Percentiles rank a stretch among this genome's conserved stretches.
Conservation (phyloP, 2,329 filamentous ascomycete species). For the Ophiocordyceps camponoti-saundersi region DNA sequence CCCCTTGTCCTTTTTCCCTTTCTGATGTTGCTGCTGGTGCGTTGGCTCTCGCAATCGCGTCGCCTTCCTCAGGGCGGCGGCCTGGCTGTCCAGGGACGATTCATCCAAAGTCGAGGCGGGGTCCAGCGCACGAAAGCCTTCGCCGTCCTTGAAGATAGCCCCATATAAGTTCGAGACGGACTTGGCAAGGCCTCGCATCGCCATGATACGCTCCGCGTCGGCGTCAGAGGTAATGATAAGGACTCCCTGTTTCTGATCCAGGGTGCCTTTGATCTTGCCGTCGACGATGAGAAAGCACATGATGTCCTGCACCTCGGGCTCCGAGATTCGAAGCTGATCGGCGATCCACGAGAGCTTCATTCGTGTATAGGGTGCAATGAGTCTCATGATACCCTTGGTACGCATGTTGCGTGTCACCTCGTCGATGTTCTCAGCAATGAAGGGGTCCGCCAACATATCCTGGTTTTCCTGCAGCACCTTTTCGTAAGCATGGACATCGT, state of each 20-base stretch:
- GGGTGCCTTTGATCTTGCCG: slow-evolving; percentile 69
- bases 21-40: background rate
- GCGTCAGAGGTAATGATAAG: slow-evolving; percentile 62
- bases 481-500: slow-evolving; percentile 87
- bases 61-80: slow-evolving; percentile 5
- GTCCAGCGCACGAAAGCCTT: slow-evolving; percentile 38
- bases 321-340: slow-evolving; percentile 68
- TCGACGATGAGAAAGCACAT: slow-evolving; percentile 89
- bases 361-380: slow-evolving; percentile 86
- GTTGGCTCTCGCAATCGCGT: background rate
- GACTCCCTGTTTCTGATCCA: slow-evolving; percentile 74
- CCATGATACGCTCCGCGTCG: slow-evolving; percentile 57
- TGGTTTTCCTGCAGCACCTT: slow-evolving; percentile 72
- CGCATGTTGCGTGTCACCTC: slow-evolving; percentile 97
- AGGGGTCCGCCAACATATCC: slow-evolving; percentile 78
- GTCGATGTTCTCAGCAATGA: slow-evolving; percentile 98
- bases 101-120: slow-evolving; percentile 10
- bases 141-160: slow-evolving; percentile 60
- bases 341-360: slow-evolving; percentile 84
- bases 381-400: slow-evolving; percentile 82
- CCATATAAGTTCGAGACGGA: slow-evolving; percentile 54
- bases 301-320: slow-evolving; percentile 83
- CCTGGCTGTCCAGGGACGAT: slow-evolving; percentile 10
- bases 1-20: background rate
- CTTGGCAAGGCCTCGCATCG: slow-evolving; percentile 55